Evolutionary conservation across 2,329 filamentous ascomycete genomes (phyloP).

Genomic region (Aspergillus thermomutatus): DNA sequence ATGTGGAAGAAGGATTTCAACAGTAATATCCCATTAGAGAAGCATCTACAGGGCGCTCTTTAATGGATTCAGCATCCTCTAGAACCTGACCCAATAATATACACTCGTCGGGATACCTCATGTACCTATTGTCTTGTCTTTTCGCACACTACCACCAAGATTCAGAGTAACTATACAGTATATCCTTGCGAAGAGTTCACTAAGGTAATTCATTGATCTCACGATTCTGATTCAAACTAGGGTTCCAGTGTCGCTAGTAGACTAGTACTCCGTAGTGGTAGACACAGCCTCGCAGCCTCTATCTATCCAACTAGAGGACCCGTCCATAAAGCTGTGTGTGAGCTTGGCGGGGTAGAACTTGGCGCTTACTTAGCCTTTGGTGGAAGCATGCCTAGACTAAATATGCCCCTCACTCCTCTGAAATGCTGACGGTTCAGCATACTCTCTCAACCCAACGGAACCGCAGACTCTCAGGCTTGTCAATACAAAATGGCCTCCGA

Average conservation of each 20-base stretch:
- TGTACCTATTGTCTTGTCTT: not conserved
- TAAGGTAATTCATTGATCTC: not conserved
- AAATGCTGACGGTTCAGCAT: not conserved
- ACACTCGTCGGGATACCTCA: not conserved
- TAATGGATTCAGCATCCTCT: not conserved
- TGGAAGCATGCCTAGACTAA: constrained; percentile 41
- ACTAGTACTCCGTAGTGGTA: not conserved
- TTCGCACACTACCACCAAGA: too few relatives aligned
- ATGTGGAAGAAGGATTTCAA: not conserved
- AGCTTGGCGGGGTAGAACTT: not conserved
- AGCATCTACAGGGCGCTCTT: not conserved
- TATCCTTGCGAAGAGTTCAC: not conserved
- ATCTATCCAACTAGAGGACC: not conserved
- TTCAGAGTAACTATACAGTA: too few relatives aligned
- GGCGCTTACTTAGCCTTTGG: too few relatives aligned
- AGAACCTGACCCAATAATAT: not conserved
- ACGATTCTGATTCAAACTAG: not conserved
- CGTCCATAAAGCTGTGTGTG: too few relatives aligned
- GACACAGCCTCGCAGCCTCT: not conserved
- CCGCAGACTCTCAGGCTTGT: not conserved
- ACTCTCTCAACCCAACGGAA: not conserved
- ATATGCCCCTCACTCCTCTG: constrained; percentile 9
- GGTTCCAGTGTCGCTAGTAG: not conserved
- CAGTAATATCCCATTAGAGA: not conserved
- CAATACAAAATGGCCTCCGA: constrained; percentile 27